These are phyloP conservation scores for Powellomyces hirtus DNA, from an alignment of 192 early-diverging fungal genomes.

Conservation along the genomic window DNA sequence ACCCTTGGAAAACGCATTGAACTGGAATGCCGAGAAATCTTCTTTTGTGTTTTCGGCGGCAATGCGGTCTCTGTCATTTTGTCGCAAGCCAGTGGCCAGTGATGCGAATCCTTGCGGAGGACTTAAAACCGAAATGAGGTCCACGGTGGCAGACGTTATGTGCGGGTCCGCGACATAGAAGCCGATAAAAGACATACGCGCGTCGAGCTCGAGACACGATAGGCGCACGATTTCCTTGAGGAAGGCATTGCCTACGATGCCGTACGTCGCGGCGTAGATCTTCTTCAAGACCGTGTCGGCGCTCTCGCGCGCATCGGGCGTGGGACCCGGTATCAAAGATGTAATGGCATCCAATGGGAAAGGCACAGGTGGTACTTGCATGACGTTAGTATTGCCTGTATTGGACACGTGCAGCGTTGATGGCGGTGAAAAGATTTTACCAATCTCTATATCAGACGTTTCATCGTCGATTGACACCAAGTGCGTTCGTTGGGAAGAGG, in stretches of 20 bases:
- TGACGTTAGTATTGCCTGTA: background rate
- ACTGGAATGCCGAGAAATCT: background rate
- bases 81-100: background rate
- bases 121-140: constrained; percentile 9
- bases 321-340: background rate
- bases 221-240: background rate
- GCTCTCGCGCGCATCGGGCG: background rate
- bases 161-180: constrained; percentile 5
- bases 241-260: background rate
- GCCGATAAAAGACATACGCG: constrained; percentile 1
- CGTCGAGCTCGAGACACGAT: background rate
- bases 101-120: constrained; percentile 2
- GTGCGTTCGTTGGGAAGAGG: background rate
- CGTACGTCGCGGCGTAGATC: background rate
- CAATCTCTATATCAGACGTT: background rate
- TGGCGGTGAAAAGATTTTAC: background rate
- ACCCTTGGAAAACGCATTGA: background rate
- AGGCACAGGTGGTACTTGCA: background rate
- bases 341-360: background rate
- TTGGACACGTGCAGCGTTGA: background rate
- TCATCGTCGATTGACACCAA: background rate
- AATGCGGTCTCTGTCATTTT: background rate
- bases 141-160: background rate
- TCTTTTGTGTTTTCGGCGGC: background rate
- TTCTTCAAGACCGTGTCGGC: background rate